These are phyloP conservation scores for Hypoxylon sp. DNA, from an alignment of 2,329 filamentous ascomycete genomes.

Conservation along the genomic window DNA sequence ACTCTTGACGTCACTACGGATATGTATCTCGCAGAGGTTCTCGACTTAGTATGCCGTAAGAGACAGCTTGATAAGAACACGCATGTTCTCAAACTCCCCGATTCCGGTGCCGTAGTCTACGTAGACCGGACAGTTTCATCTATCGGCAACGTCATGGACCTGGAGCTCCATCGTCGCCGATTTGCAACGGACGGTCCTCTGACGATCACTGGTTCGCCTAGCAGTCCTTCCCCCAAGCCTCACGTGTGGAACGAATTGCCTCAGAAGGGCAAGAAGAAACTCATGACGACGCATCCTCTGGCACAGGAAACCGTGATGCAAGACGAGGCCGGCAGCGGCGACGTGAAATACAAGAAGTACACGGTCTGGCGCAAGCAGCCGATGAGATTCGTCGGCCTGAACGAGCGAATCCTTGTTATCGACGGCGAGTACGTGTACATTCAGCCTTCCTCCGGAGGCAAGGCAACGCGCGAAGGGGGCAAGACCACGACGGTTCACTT, in stretches of 20 bases:
- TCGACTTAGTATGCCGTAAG: constrained; percentile 80
- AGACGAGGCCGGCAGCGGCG: constrained; percentile 61
- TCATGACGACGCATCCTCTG: constrained; percentile 70
- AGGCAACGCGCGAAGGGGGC: constrained; percentile 69
- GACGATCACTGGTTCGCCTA: constrained; percentile 73
- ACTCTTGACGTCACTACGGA: constrained; percentile 81
- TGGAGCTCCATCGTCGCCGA: constrained; percentile 78
- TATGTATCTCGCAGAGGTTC: constrained; percentile 82
- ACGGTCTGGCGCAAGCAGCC: constrained; percentile 83
- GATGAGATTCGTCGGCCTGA: constrained; percentile 79
- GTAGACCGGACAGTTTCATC: constrained; percentile 82
- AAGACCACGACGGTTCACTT: constrained; percentile 87
- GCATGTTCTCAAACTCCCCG: constrained; percentile 80
- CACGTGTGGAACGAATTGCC: constrained; percentile 58
- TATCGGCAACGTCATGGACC: constrained; percentile 76
- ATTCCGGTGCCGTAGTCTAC: constrained; percentile 77
- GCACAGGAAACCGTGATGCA: constrained; percentile 69
- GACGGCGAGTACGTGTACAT: constrained; percentile 90
- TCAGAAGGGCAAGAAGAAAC: constrained; percentile 62
- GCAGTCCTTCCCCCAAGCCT: constrained; percentile 74
- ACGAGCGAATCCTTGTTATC: constrained; percentile 79
- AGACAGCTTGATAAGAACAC: constrained; percentile 80
- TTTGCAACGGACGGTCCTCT: constrained; percentile 79
- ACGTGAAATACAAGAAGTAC: constrained; percentile 75
- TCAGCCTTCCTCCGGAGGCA: constrained; percentile 74